Evolutionary conservation across 306 rosid species (phyloP).

Genomic region (Hylodesmum podocarpum): DNA sequence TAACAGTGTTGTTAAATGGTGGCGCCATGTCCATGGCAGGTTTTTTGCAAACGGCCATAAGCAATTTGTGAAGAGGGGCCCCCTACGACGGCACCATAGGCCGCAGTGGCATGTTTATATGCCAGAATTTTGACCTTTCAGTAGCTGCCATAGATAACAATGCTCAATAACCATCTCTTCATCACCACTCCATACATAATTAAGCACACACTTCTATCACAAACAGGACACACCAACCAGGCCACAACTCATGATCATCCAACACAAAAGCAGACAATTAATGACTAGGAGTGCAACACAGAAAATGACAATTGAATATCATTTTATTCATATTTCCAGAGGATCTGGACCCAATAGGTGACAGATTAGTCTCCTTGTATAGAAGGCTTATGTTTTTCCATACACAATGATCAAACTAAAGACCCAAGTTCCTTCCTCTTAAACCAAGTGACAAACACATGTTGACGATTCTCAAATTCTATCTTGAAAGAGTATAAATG

Average conservation of each 20-base stretch:
- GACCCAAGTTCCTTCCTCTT: neutral
- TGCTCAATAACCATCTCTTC: neutral
- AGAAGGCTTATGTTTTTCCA: neutral
- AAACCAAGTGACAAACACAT: neutral
- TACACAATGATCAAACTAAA: neutral
- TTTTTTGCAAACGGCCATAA: too few species aligned
- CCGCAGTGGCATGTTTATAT: too few species aligned
- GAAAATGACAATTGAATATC: neutral
- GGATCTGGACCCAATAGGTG: neutral
- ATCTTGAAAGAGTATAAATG: neutral
- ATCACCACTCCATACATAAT: neutral
- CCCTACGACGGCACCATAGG: too few species aligned
- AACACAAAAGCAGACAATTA: neutral
- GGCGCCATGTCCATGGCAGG: too few species aligned
- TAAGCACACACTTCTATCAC: neutral
- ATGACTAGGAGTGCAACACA: neutral
- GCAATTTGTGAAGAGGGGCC: conserved; percentile 48
- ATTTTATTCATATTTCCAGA: neutral
- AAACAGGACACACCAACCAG: conserved; percentile 4
- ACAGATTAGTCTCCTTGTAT: neutral
- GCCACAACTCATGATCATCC: neutral
- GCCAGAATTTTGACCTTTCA: too few species aligned
- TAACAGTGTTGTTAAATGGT: too few species aligned
- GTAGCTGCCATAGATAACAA: too few species aligned
- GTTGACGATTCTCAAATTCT: neutral